Percentiles rank a stretch among this genome's conserved stretches.
phyloP scores from a whole-genome alignment of 2,329 filamentous ascomycete genomes.

The Fusarium proliferatum region DNA sequence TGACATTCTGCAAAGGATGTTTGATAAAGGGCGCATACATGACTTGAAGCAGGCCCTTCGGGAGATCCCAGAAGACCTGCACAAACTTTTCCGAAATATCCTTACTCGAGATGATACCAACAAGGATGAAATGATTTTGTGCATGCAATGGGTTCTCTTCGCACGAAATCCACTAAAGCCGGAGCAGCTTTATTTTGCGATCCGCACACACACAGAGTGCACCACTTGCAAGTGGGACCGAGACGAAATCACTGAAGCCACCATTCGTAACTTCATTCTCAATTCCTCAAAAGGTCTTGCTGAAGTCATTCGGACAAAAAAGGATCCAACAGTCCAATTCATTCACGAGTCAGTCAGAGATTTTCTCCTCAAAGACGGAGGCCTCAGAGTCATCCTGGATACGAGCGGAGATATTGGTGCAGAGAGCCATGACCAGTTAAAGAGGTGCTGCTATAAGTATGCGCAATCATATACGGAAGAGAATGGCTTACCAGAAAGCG shows the following conservation, averaged over 20 bases:
- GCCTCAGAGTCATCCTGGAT: slow-evolving; percentile 32
- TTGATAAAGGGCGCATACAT: slow-evolving; percentile 41
- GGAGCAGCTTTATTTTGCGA: slow-evolving; percentile 56
- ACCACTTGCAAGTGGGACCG: slow-evolving; percentile 31
- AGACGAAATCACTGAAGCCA: slow-evolving; percentile 19
- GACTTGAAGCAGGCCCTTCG: slow-evolving; percentile 44
- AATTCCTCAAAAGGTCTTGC: slow-evolving; percentile 59
- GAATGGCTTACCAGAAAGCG: rapidly evolving
- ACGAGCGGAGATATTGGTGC: background rate
- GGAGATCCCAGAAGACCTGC: slow-evolving; percentile 53
- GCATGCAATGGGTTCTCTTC: slow-evolving; percentile 64
- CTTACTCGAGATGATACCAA: slow-evolving; percentile 59
- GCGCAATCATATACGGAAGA: background rate
- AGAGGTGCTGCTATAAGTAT: slow-evolving; percentile 9
- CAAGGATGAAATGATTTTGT: slow-evolving; percentile 55
- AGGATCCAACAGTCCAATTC: slow-evolving; percentile 51
- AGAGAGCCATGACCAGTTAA: slow-evolving; percentile 12
- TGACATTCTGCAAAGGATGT: slow-evolving; percentile 53
- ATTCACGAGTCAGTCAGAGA: slow-evolving; percentile 64
- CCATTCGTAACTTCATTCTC: slow-evolving; percentile 51
- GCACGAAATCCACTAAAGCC: slow-evolving; percentile 56
- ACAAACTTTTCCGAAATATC: slow-evolving; percentile 62
- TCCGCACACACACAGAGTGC: background rate
- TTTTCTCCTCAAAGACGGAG: slow-evolving; percentile 54
- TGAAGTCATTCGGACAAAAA: slow-evolving; percentile 48